These are phyloP conservation scores for Volutella citrinella DNA, from an alignment of 2,329 filamentous ascomycete species.

Conservation along the genomic window DNA sequence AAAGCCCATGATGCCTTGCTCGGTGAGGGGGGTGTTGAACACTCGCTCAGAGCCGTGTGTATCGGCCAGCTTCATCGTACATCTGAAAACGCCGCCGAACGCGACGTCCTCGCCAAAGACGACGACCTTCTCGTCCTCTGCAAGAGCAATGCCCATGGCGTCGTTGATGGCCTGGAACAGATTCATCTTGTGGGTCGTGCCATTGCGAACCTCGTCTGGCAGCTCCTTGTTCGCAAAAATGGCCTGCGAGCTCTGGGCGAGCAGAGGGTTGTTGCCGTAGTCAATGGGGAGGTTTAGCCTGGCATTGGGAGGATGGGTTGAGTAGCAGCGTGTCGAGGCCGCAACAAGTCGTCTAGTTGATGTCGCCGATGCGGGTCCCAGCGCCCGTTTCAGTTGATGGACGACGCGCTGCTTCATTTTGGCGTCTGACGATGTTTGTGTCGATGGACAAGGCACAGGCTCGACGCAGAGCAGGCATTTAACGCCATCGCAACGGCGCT, in stretches of 20 bases:
- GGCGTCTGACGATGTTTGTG: constrained; percentile 8
- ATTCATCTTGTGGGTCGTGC: constrained; percentile 82
- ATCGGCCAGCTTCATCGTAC: constrained; percentile 84
- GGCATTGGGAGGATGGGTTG: constrained; percentile 56
- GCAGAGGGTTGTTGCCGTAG: constrained; percentile 76
- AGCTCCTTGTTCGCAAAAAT: constrained; percentile 73
- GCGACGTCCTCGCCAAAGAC: constrained; percentile 97
- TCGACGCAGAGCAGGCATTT: constrained; percentile 10
- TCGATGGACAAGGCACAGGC: constrained; percentile 6
- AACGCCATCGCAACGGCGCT: constrained; percentile 13
- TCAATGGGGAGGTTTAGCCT: constrained; percentile 83
- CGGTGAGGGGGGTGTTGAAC: constrained; percentile 92
- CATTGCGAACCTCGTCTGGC: constrained; percentile 59
- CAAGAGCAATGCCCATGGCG: constrained; percentile 77
- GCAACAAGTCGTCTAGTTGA: constrained; percentile 14
- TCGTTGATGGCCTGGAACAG: constrained; percentile 93
- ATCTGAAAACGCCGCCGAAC: constrained; percentile 94
- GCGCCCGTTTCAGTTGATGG: constrained; percentile 28
- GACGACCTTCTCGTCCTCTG: constrained; percentile 79
- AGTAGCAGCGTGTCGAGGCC: constrained; percentile 40
- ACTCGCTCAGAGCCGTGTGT: constrained; percentile 86
- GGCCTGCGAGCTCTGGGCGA: constrained; percentile 74
- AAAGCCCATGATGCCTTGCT: constrained; percentile 94
- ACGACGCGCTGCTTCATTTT: constrained; percentile 33
- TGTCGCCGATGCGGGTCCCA: constrained; percentile 17